phyloP scores from a whole-genome alignment of 768 basidiomycete species.

The Amanita pallidorosea region DNA sequence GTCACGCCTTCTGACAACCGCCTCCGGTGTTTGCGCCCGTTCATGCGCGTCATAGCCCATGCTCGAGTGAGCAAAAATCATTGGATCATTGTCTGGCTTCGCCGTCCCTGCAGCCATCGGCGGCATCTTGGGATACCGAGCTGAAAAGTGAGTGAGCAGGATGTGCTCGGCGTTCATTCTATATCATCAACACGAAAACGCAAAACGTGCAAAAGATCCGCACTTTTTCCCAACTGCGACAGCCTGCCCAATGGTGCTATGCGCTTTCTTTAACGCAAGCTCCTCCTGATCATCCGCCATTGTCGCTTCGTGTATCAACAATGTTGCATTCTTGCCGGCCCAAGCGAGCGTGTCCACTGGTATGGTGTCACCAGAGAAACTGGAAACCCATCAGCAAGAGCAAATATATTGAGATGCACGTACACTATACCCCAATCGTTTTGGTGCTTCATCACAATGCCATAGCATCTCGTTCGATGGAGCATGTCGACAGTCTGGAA shows the following conservation, averaged over 20 bases:
- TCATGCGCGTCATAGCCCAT: neutral
- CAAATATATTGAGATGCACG: slow-evolving; percentile 37
- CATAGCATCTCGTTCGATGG: slow-evolving; percentile 69
- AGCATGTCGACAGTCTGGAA: slow-evolving; percentile 62
- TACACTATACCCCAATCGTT: slow-evolving; percentile 76
- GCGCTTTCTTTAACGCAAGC: slow-evolving; percentile 65
- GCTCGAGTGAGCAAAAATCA: neutral
- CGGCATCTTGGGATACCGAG: slow-evolving; percentile 85
- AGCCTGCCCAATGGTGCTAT: slow-evolving; percentile 87
- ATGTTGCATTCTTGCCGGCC: slow-evolving; percentile 55
- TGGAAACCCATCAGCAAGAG: slow-evolving; percentile 19
- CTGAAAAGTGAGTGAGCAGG: slow-evolving; percentile 93
- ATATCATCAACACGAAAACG: neutral
- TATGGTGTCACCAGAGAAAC: slow-evolving; percentile 88
- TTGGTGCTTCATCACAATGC: slow-evolving; percentile 51
- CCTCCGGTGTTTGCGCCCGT: neutral
- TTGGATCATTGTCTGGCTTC: slow-evolving; percentile 6
- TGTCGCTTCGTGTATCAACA: slow-evolving; percentile 92
- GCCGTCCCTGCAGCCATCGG: slow-evolving; percentile 25
- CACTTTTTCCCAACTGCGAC: slow-evolving; percentile 66
- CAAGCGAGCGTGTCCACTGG: slow-evolving; percentile 59
- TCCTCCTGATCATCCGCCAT: slow-evolving; percentile 79
- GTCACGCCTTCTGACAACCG: slow-evolving; percentile 11
- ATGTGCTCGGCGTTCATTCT: slow-evolving; percentile 83
- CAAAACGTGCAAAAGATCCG: slow-evolving; percentile 12